These are phyloP conservation scores for Agrostemma githago DNA, from an alignment of 148 eudicot genomes.

Conservation along the genomic window DNA sequence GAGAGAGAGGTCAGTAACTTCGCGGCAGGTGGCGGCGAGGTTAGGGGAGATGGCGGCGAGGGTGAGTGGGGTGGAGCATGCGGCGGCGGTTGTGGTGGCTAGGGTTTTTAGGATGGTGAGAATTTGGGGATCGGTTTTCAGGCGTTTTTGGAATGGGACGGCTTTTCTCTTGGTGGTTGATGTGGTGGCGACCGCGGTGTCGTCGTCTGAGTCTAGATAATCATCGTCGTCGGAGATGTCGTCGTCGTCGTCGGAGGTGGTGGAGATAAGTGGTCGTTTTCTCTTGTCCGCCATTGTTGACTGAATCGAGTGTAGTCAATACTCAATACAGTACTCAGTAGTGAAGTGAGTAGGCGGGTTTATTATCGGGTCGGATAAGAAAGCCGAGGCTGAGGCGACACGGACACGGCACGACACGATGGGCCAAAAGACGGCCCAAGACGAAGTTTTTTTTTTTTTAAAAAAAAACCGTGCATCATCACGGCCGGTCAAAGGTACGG, in stretches of 20 bases:
- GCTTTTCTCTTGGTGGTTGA: constrained; percentile 28
- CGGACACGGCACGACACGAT: too few species aligned
- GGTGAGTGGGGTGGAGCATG: constrained; percentile 31
- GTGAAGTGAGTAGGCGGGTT: too few species aligned
- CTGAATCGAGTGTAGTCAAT: too few species aligned
- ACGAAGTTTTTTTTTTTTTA: too few species aligned
- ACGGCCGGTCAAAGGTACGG: too few species aligned
- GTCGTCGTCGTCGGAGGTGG: constrained; percentile 29
- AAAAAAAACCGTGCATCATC: too few species aligned
- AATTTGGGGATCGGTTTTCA: constrained; percentile 59
- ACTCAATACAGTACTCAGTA: too few species aligned
- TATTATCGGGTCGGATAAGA: too few species aligned
- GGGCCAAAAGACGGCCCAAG: too few species aligned
- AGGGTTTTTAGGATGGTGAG: constrained; percentile 48
- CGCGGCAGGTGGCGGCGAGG: constrained; percentile 75
- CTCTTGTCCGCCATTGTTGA: constrained; percentile 56
- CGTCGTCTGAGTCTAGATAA: neutral
- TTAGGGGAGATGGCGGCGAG: constrained; percentile 54
- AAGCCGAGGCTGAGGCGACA: too few species aligned
- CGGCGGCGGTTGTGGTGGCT: constrained; percentile 15
- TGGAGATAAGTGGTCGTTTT: constrained; percentile 48
- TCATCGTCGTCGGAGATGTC: neutral
- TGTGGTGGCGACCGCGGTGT: constrained; percentile 18
- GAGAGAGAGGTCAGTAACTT: constrained; percentile 81
- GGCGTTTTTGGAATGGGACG: constrained; percentile 51